phyloP scores from a whole-genome alignment of 1,139 yeast genomes.

The Debaryomyces robertsiae region DNA sequence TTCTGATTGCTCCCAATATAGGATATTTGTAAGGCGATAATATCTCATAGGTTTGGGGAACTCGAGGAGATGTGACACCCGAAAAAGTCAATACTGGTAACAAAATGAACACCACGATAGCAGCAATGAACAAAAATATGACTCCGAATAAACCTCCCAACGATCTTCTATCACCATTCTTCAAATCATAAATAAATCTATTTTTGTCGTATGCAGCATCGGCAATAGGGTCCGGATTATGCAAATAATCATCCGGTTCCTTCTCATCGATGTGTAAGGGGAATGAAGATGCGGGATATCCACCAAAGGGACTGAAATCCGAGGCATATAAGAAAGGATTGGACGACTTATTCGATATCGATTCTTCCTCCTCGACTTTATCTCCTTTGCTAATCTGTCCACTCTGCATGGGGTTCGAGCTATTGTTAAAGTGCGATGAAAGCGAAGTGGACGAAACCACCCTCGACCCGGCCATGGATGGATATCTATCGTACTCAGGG shows the following conservation, averaged over 20 bases:
- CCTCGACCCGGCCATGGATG: constrained; percentile 52
- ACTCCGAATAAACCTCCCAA: constrained; percentile 63
- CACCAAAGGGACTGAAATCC: constrained; percentile 84
- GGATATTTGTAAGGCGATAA: constrained; percentile 64
- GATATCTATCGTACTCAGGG: constrained; percentile 61
- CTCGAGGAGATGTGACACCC: constrained; percentile 49
- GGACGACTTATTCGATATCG: constrained; percentile 20
- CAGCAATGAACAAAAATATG: constrained; percentile 57
- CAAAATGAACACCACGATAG: constrained; percentile 62
- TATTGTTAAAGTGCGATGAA: constrained; percentile 27
- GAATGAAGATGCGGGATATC: constrained; percentile 86
- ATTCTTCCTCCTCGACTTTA: constrained; percentile 16
- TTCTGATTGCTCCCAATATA: constrained; percentile 60
- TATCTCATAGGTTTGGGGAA: constrained; percentile 40
- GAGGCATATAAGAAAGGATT: constrained; percentile 25
- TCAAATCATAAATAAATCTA: constrained; percentile 59
- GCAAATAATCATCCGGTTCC: constrained; percentile 89
- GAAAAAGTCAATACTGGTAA: constrained; percentile 77
- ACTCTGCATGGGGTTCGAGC: constrained; percentile 9
- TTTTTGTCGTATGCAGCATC: constrained; percentile 79
- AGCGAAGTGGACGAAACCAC: constrained; percentile 49
- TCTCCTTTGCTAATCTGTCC: background rate
- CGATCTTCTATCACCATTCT: constrained; percentile 60
- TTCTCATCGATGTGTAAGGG: constrained; percentile 86
- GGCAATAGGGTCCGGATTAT: constrained; percentile 88